phyloP scores from a whole-genome alignment of 192 early-diverging fungal genomes.

The Coemansia sp. region DNA sequence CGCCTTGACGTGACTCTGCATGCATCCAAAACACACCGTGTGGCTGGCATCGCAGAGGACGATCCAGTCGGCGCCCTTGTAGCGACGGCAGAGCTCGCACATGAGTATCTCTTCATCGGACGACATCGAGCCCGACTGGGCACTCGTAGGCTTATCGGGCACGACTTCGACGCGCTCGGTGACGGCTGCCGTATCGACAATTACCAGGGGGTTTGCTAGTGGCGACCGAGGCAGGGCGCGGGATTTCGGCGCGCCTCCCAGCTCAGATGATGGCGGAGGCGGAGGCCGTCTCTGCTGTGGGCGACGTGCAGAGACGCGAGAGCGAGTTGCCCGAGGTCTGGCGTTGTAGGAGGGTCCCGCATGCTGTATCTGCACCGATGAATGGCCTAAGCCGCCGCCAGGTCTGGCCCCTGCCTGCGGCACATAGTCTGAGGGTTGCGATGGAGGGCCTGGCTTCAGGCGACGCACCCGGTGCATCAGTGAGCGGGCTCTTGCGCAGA shows the following conservation, averaged over 20 bases:
- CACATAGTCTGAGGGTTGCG: conserved; percentile 1
- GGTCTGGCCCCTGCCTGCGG: not conserved
- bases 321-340: not conserved
- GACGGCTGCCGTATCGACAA: not conserved
- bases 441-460: conserved; percentile 9
- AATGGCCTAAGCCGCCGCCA: not conserved
- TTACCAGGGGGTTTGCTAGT: conserved; percentile 34
- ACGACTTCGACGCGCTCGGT: not conserved
- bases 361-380: conserved; percentile 6
- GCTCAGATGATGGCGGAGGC: not conserved
- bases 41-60: conserved; percentile 31
- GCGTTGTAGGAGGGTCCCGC: not conserved
- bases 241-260: conserved; percentile 4
- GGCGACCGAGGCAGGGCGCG: conserved; percentile 49
- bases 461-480: conserved; percentile 38
- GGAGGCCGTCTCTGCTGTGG: not conserved
- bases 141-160: not conserved
- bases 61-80: conserved; percentile 35
- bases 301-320: not conserved
- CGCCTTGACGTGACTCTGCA: conserved; percentile 34
- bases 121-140: conserved; percentile 3
- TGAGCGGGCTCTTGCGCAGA: conserved; percentile 38
- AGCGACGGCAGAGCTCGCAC: conserved; percentile 34
- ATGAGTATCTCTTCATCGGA: conserved; percentile 32
- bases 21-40: conserved; percentile 46